Evolutionary conservation across 768 basidiomycete species (phyloP), one percentile per base, ranked within the genome.

Genomic region (Lactarius sp.): DNA sequence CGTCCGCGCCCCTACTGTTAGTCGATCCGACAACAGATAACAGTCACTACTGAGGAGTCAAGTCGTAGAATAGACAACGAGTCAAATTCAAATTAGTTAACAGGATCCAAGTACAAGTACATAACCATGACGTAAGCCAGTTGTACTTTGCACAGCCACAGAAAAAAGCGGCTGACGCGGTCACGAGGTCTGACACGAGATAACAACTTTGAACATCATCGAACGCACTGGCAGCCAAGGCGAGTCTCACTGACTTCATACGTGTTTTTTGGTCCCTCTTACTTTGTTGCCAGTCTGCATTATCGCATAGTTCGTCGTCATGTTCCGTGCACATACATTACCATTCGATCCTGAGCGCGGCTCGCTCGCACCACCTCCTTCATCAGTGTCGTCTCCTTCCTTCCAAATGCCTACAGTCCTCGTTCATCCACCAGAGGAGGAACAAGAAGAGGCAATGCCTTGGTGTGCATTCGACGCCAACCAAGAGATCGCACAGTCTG

Each of bases 371-470:
- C 72, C 72, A 27, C 70, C 74, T n/a, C 72, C 71, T 2, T 69
- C 71, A n/a, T 71, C 74, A 10, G 60, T 69, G 31, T 62, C 71
- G 41, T 68, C 69, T 52, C 60, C 64, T 46, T n/a, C 60, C 27
- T 42, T 60, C n/a, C 68, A 63, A 39, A 65, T 74, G 52, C 76
- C 76, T 6, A 69, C 74, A 54, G 76, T 77, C 18, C 70, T 75
- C 64, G 73, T 77, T 16, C 71, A 71, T 33, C 75, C 76, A 8
- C 76, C 76, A 16, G 75, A 77, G 61, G 76, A 76, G 49, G 75
- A 77, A 59, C 74, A 74, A 44, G 67, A 68, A 5, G 68, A 71
- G 12, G 72, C 71, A 18, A 74, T 73, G 16, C 76, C 76, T 2
- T 76, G 69, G 61, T 73, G 71, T 51, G 74, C 71, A 39, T 77